These are phyloP conservation scores for Neoarthrinium moseri DNA, from an alignment of 2,329 filamentous ascomycete genomes.

Conservation along the genomic window DNA sequence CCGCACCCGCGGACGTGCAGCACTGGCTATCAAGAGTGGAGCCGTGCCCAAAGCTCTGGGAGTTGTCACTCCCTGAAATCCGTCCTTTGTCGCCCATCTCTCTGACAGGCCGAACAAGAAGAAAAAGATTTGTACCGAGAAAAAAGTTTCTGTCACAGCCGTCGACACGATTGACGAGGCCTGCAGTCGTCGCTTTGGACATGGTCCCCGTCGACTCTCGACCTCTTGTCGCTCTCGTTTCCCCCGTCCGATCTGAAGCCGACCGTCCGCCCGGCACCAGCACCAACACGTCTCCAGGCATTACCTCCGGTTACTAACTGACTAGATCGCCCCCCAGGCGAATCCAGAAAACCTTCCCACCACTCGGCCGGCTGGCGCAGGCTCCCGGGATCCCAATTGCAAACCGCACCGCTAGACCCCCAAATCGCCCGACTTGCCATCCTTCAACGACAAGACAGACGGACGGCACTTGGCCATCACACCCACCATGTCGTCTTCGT, in stretches of 20 bases:
- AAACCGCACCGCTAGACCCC: background rate
- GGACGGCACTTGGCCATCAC: slow-evolving; percentile 3
- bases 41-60: background rate
- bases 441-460: slow-evolving; percentile 4
- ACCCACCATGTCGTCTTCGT: slow-evolving; percentile 9
- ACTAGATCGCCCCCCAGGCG: no score
- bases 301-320: no score
- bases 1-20: background rate
- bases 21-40: background rate
- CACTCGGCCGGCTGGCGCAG: background rate
- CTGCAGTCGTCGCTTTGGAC: no score
- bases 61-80: slow-evolving; percentile 3
- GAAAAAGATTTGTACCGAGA: background rate
- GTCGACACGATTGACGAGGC: no score
- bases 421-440: slow-evolving; percentile 2
- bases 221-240: no score
- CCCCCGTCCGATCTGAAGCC: no score
- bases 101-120: background rate
- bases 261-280: no score
- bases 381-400: background rate
- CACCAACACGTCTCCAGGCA: no score
- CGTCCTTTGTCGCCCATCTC: slow-evolving; percentile 5
- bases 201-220: no score
- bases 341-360: background rate
- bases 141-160: background rate